A percentile compares a stretch with the other conserved stretches of the same genome.
phyloP scores from a whole-genome alignment of 2,329 filamentous ascomycete genomes.

The Amauroascus niger region DNA sequence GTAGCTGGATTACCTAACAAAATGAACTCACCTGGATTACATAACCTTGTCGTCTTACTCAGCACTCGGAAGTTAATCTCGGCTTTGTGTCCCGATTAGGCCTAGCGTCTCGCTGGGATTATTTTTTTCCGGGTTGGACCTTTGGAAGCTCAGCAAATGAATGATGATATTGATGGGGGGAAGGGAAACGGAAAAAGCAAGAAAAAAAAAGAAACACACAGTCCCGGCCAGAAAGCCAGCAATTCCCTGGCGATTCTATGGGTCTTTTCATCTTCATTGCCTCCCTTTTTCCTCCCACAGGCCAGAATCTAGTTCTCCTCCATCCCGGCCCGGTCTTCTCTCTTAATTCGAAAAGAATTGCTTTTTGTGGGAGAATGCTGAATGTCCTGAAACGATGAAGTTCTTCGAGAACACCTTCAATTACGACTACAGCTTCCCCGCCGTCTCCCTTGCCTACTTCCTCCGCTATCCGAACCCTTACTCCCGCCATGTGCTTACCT shows the following conservation, averaged over 20 bases:
- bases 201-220: not conserved
- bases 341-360: no score
- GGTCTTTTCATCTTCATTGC: not conserved
- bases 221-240: no score
- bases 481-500: constrained; percentile 54
- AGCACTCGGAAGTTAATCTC: not conserved
- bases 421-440: constrained; percentile 56
- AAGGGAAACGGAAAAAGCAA: not conserved
- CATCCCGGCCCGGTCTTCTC: no score
- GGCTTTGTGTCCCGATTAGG: not conserved
- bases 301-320: no score
- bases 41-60: no score
- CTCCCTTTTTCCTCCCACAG: not conserved
- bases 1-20: no score
- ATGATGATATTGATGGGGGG: not conserved
- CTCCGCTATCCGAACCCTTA: constrained; percentile 60
- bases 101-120: not conserved
- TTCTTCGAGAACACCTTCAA: constrained; percentile 48
- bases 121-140: no score
- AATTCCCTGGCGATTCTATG: not conserved
- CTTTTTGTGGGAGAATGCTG: constrained; percentile 8
- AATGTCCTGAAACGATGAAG: constrained; percentile 37
- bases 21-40: no score
- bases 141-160: not conserved
- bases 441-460: constrained; percentile 59